Evolutionary conservation across 805 yeast genomes (phyloP).

Genomic region (Starmerella sirachaensis): DNA sequence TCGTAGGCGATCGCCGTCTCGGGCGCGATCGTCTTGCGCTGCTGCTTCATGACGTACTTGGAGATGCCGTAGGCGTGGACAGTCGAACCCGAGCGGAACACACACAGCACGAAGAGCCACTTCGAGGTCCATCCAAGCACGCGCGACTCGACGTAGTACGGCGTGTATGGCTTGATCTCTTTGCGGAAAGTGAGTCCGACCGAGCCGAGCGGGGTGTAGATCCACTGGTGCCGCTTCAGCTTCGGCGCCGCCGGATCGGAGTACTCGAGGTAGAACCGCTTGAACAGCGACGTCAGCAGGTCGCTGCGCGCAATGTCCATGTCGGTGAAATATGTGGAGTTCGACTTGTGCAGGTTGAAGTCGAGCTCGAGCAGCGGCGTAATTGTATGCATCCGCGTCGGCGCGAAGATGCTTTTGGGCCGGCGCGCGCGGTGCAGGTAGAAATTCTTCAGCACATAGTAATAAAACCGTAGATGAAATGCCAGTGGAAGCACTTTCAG

Average conservation of each 20-base stretch:
- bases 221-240: slow-evolving; percentile 30
- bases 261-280: slow-evolving; percentile 40
- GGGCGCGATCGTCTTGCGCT: slow-evolving; percentile 65
- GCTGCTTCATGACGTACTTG: slow-evolving; percentile 70
- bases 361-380: slow-evolving; percentile 76
- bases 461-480: slow-evolving; percentile 52
- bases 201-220: slow-evolving; percentile 68
- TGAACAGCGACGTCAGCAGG: slow-evolving; percentile 45
- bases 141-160: slow-evolving; percentile 43
- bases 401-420: slow-evolving; percentile 9
- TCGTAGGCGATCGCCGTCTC: slow-evolving; percentile 42
- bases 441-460: slow-evolving; percentile 28
- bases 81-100: slow-evolving; percentile 35
- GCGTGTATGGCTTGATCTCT: slow-evolving; percentile 59
- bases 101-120: slow-evolving; percentile 65
- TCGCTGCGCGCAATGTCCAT: slow-evolving; percentile 68
- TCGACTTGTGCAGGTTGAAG: slow-evolving; percentile 75
- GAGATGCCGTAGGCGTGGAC: slow-evolving; percentile 52
- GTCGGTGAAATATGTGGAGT: slow-evolving; percentile 73
- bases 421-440: slow-evolving; percentile 2
- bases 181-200: slow-evolving; percentile 54
- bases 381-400: slow-evolving; percentile 32
- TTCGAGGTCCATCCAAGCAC: slow-evolving; percentile 77
- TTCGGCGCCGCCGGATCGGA: slow-evolving; percentile 26
- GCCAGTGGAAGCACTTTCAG: slow-evolving; percentile 59